Evolutionary conservation across 768 basidiomycete species (phyloP), one percentile per base, ranked within the genome.

Genomic region (Coprinopsis sp.): DNA sequence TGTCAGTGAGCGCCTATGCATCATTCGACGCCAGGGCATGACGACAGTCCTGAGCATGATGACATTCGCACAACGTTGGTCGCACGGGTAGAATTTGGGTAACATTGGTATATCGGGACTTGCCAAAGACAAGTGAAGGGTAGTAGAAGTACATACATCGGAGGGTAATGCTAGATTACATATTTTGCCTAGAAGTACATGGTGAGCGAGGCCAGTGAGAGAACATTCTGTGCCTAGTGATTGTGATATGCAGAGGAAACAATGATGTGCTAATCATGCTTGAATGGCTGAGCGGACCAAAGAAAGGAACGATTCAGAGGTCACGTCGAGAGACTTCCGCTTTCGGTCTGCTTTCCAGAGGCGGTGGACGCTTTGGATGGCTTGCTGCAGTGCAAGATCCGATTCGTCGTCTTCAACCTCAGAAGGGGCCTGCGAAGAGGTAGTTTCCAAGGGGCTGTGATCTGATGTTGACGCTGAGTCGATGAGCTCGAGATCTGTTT

Each of bases 301-400:
- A 16, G 58, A 39, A 2, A 75, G 52, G 53, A 78, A 78, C 39
- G 64, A 27, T 23, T 66, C 61, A 24, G 59, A 54, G 42, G 70
- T 66, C 3, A 55, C 47, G 3, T 53, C 57, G 5, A 34, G 46
- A 24, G 51, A 33, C 11, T 40, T 46, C 37, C 45, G 50, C 22
- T 38, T 51, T 44, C 61, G 65, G 23, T 70, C 64, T 8, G 70
- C 55, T 57, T 65, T 76, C 84, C 85, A 86, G 18, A 86, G 69
- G 23, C 60, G 66, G 59, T 78, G 84, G 31, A 87, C 58, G 2
- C 79, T 76, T 49, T 67, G 71, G 39, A 84, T 72, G 25, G 74
- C 70, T 29, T 77, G 72, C 31, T 66, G 70, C 37, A 86, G 62
- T 16, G 76, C 71, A 22, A 67, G 67, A 38, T 71, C 61, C 43